Evolutionary conservation across 345 rosid species (phyloP).

Genomic region (Murraya paniculata): DNA sequence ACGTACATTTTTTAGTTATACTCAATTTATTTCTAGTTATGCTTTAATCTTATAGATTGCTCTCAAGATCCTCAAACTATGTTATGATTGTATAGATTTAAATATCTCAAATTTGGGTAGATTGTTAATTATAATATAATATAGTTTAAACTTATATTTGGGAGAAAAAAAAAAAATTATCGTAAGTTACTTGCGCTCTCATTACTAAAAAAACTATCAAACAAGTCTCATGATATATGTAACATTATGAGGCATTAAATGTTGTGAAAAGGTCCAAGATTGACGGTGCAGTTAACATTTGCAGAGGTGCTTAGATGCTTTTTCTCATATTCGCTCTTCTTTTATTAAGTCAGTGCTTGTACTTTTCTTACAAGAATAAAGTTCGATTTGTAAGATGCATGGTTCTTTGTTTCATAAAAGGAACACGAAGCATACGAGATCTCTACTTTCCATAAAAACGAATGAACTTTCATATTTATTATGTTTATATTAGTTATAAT

Average conservation of each 20-base stretch:
- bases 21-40: no score
- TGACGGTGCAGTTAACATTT: background rate
- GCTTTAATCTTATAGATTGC: no score
- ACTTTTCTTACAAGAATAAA: background rate
- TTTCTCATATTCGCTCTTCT: background rate
- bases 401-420: background rate
- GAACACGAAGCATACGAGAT: background rate
- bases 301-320: background rate
- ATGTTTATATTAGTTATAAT: no score
- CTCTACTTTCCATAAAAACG: background rate
- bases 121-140: no score
- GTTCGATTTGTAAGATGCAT: background rate
- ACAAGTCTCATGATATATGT: background rate
- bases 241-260: background rate
- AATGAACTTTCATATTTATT: background rate
- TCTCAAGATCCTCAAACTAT: no score
- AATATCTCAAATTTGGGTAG: no score
- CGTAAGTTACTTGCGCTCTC: background rate
- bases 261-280: background rate
- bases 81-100: no score
- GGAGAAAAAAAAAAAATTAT: no score
- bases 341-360: background rate
- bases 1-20: no score
- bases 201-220: background rate
- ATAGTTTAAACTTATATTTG: background rate